A percentile compares a stretch with the other conserved stretches of the same genome.
Conservation (phyloP, 169 alveolate species). For the Eimeria tenella region DNA sequence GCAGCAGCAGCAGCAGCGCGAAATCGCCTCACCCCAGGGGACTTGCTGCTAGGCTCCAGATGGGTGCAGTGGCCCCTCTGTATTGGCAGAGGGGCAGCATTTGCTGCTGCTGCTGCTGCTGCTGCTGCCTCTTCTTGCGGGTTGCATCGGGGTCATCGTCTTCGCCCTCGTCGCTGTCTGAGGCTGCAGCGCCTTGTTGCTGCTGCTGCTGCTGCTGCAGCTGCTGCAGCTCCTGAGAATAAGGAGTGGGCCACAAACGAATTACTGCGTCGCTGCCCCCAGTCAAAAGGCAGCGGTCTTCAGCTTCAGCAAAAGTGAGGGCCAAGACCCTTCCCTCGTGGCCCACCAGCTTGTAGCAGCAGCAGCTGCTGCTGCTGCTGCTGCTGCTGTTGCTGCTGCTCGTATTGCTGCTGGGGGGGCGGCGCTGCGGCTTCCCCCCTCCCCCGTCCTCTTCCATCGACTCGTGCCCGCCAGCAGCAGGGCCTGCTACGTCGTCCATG, state of each 20-base stretch:
- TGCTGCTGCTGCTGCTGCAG: conserved; percentile 7
- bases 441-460: background rate
- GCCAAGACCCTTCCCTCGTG: conserved; percentile 56
- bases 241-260: conserved; percentile 67
- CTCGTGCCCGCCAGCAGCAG: background rate
- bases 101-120: background rate
- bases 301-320: conserved; percentile 62
- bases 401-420: too few species aligned
- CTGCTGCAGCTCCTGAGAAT: conserved; percentile 28
- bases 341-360: conserved; percentile 41
- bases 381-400: conserved; percentile 4
- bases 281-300: conserved; percentile 64
- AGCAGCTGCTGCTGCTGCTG: conserved; percentile 9
- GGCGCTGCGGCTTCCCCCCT: background rate
- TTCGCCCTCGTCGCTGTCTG: conserved; percentile 16
- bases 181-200: conserved; percentile 13
- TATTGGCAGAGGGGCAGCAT: conserved; percentile 58
- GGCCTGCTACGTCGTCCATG: background rate
- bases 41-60: conserved; percentile 57
- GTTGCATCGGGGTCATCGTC: background rate
- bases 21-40: conserved; percentile 59
- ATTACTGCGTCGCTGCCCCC: conserved; percentile 67
- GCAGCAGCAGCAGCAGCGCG: background rate
- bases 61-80: conserved; percentile 57
- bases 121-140: background rate